phyloP scores from a whole-genome alignment of 163 green algal species.

The Prototheca wickerhamii region DNA sequence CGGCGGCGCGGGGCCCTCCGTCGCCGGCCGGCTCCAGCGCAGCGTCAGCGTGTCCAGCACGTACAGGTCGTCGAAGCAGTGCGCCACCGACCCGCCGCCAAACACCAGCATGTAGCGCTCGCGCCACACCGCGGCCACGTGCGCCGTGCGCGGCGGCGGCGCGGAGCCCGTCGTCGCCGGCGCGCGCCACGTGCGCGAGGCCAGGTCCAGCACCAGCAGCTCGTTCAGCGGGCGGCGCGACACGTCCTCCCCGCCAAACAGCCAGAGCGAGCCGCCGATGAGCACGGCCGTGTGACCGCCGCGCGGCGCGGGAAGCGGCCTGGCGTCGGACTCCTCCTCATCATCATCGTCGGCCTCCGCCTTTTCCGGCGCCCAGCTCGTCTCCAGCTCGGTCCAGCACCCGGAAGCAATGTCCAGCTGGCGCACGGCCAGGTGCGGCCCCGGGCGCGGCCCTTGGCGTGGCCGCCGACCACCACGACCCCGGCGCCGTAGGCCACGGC shows the following conservation, averaged over 20 bases:
- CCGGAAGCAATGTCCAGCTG: slow-evolving; percentile 36
- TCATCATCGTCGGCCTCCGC: background rate
- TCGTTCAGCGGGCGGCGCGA: slow-evolving; percentile 60
- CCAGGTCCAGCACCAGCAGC: slow-evolving; percentile 67
- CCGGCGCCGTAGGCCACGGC: slow-evolving; percentile 1
- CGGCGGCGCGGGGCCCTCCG: slow-evolving; percentile 32
- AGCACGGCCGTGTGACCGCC: slow-evolving; percentile 67
- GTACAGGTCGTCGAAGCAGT: slow-evolving; percentile 76
- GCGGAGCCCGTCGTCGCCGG: slow-evolving; percentile 16
- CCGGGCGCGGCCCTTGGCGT: slow-evolving; percentile 32
- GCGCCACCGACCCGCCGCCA: slow-evolving; percentile 66
- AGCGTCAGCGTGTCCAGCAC: slow-evolving; percentile 68
- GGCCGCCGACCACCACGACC: slow-evolving; percentile 68
- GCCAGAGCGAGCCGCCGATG: slow-evolving; percentile 49
- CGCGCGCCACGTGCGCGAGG: slow-evolving; percentile 33
- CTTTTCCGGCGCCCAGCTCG: background rate
- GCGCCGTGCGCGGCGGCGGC: slow-evolving; percentile 55
- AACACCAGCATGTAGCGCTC: slow-evolving; percentile 71
- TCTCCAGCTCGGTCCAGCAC: background rate
- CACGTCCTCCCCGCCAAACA: slow-evolving; percentile 87
- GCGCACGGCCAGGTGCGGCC: slow-evolving; percentile 35
- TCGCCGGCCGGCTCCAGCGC: slow-evolving; percentile 38
- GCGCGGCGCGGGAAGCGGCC: slow-evolving; percentile 36
- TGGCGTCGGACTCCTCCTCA: slow-evolving; percentile 5
- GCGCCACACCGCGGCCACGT: slow-evolving; percentile 46